These are phyloP conservation scores for Cladophialophora carrionii DNA, from an alignment of 2,329 filamentous ascomycete species.

Conservation along the genomic window DNA sequence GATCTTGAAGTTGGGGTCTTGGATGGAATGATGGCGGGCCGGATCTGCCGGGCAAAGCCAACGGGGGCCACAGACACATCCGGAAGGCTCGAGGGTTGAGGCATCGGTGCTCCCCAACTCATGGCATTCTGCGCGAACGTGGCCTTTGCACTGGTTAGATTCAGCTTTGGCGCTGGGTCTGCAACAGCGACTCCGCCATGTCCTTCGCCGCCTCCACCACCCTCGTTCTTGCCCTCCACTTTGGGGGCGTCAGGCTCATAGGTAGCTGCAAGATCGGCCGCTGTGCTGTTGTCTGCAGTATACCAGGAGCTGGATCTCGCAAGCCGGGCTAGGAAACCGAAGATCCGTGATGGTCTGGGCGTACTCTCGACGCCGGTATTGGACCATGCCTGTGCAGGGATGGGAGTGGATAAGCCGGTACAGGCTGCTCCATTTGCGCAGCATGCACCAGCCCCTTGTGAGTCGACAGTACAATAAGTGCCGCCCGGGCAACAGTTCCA, in stretches of 20 bases:
- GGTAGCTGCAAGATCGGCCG: not conserved
- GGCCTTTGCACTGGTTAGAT: not conserved
- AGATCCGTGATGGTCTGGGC: not conserved
- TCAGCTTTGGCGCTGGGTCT: not conserved
- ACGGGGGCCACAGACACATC: not conserved
- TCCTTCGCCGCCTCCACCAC: conserved; percentile 2
- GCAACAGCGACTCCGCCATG: not conserved
- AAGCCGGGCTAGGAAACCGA: not conserved
- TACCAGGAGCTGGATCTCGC: not conserved
- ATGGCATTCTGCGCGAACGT: not conserved
- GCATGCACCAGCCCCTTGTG: conserved; percentile 1
- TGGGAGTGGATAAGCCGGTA: conserved; percentile 4
- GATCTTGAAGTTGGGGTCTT: not conserved
- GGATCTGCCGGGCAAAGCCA: not conserved
- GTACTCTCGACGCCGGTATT: not conserved
- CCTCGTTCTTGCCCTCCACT: conserved; percentile 1
- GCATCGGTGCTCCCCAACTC: not conserved
- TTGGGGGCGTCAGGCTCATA: not conserved
- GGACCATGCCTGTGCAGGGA: not conserved
- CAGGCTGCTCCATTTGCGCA: conserved; percentile 7
- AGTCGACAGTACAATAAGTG: conserved; percentile 12
- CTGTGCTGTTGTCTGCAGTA: not conserved
- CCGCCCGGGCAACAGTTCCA: not conserved
- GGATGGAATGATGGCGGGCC: not conserved
- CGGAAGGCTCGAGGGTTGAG: not conserved